Evolutionary conservation across 2,329 filamentous ascomycete genomes (phyloP), one percentile per base, ranked within the genome.

Genomic region (Aureobasidium uvarum): DNA sequence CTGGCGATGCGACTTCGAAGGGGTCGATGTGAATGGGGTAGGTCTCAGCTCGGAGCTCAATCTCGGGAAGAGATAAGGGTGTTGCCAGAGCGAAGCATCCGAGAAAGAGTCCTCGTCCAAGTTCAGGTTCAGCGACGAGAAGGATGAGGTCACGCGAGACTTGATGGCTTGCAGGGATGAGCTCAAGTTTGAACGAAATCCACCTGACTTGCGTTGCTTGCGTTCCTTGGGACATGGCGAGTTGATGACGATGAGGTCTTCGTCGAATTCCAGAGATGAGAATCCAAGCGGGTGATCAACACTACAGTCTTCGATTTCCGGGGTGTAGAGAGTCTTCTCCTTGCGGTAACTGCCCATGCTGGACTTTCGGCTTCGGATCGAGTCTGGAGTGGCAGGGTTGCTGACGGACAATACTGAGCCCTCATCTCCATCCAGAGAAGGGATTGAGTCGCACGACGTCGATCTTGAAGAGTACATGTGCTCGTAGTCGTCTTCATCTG

Each of bases 131-230:
- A 87, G 83, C 60, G 84, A 84, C 7, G 85, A 86, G 50, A 88
- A 83, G 0, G 84, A 85, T 65, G 83, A 85, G 18, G 74, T 66
- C 13, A 85, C 85, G 0, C 84, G 84, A 7, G 83, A 83, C 74
- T 84, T 86, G 59, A 88, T 80, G 3, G 84, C 85, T 67, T 85
- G 83, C 23, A 88, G 74, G 0, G 86, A 88, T 2, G 85, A 83
- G 0, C 85, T 88, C 50, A 88, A 77, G 67, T 88, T 88, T 0
- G 86, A 88, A 67, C 84, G 86, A 76, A 88, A 85, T 1, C 80
- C 82, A 36, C 51, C 43, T 36, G 63, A 58, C 45, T 59, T 65
- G 14, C 63, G 43, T 33, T 66, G 64, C 20, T 66, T 66, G 36
- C 65, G 62, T 13, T 65, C 78, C 59, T 77, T 77, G 5, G 80